Percentiles rank a stretch among this genome's conserved stretches.
phyloP scores from a whole-genome alignment of 1,139 yeast genomes.

The Taphrina communis region DNA sequence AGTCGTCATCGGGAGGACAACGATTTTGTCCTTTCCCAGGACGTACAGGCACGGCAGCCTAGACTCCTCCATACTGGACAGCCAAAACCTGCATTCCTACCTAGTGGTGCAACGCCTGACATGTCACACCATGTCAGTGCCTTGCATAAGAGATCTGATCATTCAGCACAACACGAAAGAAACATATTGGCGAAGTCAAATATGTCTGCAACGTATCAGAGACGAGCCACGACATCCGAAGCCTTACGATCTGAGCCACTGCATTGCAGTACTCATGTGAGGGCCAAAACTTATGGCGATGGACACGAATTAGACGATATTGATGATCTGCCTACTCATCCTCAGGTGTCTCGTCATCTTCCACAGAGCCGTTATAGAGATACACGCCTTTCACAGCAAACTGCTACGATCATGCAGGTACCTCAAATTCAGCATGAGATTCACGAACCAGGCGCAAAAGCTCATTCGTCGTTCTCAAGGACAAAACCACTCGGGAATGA shows the following conservation, averaged over 20 bases:
- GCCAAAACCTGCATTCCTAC: slow-evolving; percentile 22
- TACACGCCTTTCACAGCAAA: too few species aligned
- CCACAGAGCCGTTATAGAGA: background rate
- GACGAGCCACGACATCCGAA: slow-evolving; percentile 39
- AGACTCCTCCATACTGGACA: background rate
- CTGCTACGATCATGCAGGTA: too few species aligned
- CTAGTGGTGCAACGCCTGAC: slow-evolving; percentile 30
- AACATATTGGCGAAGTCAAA: slow-evolving; percentile 6
- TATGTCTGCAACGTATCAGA: slow-evolving; percentile 2
- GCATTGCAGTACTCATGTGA: slow-evolving; percentile 42
- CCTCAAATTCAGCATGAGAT: too few species aligned
- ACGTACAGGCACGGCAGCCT: background rate
- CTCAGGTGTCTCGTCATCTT: background rate
- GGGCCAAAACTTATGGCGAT: slow-evolving; percentile 48
- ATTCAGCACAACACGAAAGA: background rate
- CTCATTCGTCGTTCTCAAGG: too few species aligned
- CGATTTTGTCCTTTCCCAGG: background rate
- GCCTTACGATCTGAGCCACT: slow-evolving; percentile 44
- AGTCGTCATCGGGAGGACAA: background rate
- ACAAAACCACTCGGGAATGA: too few species aligned
- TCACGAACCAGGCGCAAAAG: too few species aligned
- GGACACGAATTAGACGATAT: slow-evolving; percentile 51
- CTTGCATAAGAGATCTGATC: background rate
- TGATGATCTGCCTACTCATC: slow-evolving; percentile 49
- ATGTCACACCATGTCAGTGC: slow-evolving; percentile 36